Conservation (phyloP, 345 rosid genomes). For the Rhodamnia argentea region DNA sequence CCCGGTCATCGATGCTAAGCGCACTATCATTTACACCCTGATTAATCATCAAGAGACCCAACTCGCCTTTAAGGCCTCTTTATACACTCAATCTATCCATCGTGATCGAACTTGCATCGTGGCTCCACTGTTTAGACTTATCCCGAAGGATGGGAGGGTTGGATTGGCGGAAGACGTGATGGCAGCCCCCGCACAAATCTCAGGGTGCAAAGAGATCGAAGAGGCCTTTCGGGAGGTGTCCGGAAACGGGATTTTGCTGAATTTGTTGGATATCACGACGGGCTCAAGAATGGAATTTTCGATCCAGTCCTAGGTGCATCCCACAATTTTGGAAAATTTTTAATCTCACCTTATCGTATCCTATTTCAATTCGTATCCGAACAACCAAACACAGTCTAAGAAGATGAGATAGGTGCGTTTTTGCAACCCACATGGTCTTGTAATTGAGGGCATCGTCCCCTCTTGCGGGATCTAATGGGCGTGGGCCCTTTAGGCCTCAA, state of each 20-base stretch:
- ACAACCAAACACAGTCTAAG: not conserved
- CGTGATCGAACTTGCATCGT: slow-evolving; percentile 52
- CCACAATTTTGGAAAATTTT: not conserved
- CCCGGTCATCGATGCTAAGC: slow-evolving; percentile 59
- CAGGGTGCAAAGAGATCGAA: slow-evolving; percentile 66
- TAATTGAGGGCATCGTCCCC: not conserved
- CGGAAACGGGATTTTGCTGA: slow-evolving; percentile 40
- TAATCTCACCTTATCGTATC: not conserved
- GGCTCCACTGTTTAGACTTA: slow-evolving; percentile 42
- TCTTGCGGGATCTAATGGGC: not conserved
- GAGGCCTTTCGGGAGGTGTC: slow-evolving; percentile 42
- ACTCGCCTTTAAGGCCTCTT: slow-evolving; percentile 52
- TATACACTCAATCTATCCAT: slow-evolving; percentile 49
- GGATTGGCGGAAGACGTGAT: slow-evolving; percentile 82
- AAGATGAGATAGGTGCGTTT: not conserved
- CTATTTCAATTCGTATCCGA: not conserved
- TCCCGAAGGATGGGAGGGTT: slow-evolving; percentile 43
- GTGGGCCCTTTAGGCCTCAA: not conserved
- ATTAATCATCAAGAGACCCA: slow-evolving; percentile 31
- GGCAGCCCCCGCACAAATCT: slow-evolving; percentile 71
- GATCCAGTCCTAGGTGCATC: not conserved
- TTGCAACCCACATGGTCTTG: not conserved
- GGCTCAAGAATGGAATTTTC: slow-evolving; percentile 34
- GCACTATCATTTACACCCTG: slow-evolving; percentile 43
- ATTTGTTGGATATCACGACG: slow-evolving; percentile 54